Conservation (phyloP, 495 filamentous ascomycete species). For the Darksidea phi region DNA sequence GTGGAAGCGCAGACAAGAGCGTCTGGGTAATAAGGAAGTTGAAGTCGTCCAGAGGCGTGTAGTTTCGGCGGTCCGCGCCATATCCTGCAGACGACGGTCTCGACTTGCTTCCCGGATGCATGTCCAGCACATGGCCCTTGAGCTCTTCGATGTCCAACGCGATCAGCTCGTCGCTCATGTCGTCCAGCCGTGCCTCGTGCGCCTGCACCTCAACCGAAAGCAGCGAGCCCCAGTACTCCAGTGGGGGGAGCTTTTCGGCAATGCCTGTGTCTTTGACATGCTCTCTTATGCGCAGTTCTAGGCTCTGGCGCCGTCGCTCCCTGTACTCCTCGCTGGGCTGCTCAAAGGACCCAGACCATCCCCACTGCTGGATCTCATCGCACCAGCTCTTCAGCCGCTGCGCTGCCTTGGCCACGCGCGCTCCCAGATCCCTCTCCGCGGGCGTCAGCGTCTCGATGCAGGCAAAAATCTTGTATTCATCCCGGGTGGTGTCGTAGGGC, state of each 20-base stretch:
- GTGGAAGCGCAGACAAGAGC: constrained; percentile 79
- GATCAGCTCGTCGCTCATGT: constrained; percentile 75
- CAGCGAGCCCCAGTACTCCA: constrained; percentile 68
- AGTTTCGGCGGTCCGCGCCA: constrained; percentile 52
- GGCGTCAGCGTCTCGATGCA: constrained; percentile 39
- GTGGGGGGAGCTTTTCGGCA: constrained; percentile 6
- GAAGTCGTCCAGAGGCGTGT: constrained; percentile 71
- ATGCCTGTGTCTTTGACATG: constrained; percentile 13
- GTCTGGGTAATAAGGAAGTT: constrained; percentile 87
- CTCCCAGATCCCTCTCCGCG: constrained; percentile 51
- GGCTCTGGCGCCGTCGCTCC: constrained; percentile 42
- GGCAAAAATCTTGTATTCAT: constrained; percentile 34
- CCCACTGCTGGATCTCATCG: constrained; percentile 71
- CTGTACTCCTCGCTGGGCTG: constrained; percentile 39
- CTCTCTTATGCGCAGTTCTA: constrained; percentile 27
- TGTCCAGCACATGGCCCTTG: constrained; percentile 81
- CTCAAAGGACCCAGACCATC: constrained; percentile 60
- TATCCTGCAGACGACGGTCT: constrained; percentile 54
- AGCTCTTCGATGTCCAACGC: constrained; percentile 83
- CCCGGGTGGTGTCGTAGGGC: constrained; percentile 25
- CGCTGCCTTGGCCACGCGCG: constrained; percentile 70
- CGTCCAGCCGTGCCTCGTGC: constrained; percentile 73
- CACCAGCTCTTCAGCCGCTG: constrained; percentile 75
- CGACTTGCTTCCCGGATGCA: constrained; percentile 62
- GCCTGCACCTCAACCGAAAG: constrained; percentile 56